phyloP scores from a whole-genome alignment of 352 stramenopile genomes.

The Phytophthora aleatoria region DNA sequence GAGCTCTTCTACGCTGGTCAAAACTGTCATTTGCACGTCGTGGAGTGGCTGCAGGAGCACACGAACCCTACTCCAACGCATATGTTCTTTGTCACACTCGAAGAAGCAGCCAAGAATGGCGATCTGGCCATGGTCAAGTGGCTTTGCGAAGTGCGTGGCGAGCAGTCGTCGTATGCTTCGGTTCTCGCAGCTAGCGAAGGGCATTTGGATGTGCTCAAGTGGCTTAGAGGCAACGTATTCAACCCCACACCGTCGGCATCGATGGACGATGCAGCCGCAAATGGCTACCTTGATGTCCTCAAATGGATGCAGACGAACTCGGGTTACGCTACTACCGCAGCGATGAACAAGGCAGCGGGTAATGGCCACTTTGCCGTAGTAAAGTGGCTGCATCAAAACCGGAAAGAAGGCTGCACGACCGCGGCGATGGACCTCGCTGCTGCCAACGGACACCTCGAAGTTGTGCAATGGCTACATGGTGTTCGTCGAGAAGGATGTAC shows the following conservation, averaged over 20 bases:
- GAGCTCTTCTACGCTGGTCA: constrained; percentile 47
- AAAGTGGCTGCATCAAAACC: constrained; percentile 35
- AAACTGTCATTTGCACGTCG: constrained; percentile 34
- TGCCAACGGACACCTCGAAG: constrained; percentile 27
- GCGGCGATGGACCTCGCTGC: constrained; percentile 35
- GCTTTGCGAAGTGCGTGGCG: constrained; percentile 35
- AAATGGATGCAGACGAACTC: constrained; percentile 35
- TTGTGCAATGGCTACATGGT: constrained; percentile 36
- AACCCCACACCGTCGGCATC: constrained; percentile 23
- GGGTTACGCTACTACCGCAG: constrained; percentile 21
- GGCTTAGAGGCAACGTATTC: constrained; percentile 32
- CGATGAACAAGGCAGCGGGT: constrained; percentile 36
- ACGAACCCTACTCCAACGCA: constrained; percentile 40
- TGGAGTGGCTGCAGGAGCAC: constrained; percentile 45
- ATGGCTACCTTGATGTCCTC: constrained; percentile 27
- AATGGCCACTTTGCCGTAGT: constrained; percentile 35
- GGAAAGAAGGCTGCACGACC: constrained; percentile 34
- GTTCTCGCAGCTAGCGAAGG: constrained; percentile 38
- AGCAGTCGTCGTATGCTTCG: constrained; percentile 39
- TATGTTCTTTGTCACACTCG: not conserved
- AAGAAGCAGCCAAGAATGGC: constrained; percentile 34
- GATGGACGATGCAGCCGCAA: constrained; percentile 37
- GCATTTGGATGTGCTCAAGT: constrained; percentile 39
- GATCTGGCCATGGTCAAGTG: constrained; percentile 41
- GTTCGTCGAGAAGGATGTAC: constrained; percentile 33